phyloP scores from a whole-genome alignment of 306 rosid species.

The Hippophae tibetana region DNA sequence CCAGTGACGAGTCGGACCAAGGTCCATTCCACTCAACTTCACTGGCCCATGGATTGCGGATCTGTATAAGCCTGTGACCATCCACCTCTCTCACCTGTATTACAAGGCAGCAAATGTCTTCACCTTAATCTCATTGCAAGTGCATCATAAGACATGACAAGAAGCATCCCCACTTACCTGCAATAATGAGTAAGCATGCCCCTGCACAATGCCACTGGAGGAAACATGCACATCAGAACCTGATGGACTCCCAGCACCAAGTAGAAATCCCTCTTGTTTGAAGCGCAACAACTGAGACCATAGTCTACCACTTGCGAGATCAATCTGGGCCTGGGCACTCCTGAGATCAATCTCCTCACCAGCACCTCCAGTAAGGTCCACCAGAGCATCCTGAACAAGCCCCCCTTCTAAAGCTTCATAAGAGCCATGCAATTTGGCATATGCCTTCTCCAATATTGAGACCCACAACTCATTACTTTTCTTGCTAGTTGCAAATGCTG shows the following conservation, averaged over 20 bases:
- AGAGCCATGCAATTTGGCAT: conserved; percentile 98
- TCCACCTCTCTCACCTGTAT: conserved; percentile 85
- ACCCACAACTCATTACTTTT: conserved; percentile 96
- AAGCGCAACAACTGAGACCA: conserved; percentile 98
- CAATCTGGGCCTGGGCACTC: conserved; percentile 94
- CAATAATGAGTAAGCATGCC: conserved; percentile 91
- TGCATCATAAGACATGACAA: background rate
- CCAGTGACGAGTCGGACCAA: conserved; percentile 94
- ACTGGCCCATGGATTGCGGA: conserved; percentile 99
- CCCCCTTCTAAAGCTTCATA: conserved; percentile 98
- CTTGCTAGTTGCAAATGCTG: conserved; percentile 94
- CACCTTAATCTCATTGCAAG: background rate
- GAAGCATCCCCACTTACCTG: conserved; percentile 44
- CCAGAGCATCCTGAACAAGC: conserved; percentile 99
- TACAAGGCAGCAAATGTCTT: conserved; percentile 8
- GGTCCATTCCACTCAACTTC: conserved; percentile 99
- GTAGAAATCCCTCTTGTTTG: conserved; percentile 90
- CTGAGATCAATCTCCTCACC: conserved; percentile 99
- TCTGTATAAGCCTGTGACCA: conserved; percentile 96
- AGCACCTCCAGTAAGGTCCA: conserved; percentile 99
- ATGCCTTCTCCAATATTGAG: conserved; percentile 96
- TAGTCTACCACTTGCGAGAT: conserved; percentile 95
- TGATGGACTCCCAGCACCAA: conserved; percentile 98
- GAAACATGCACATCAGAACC: conserved; percentile 97
- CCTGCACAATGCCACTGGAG: conserved; percentile 98